These are phyloP conservation scores for Globisporangium radiosum DNA, from an alignment of 352 stramenopile genomes.

Conservation along the genomic window DNA sequence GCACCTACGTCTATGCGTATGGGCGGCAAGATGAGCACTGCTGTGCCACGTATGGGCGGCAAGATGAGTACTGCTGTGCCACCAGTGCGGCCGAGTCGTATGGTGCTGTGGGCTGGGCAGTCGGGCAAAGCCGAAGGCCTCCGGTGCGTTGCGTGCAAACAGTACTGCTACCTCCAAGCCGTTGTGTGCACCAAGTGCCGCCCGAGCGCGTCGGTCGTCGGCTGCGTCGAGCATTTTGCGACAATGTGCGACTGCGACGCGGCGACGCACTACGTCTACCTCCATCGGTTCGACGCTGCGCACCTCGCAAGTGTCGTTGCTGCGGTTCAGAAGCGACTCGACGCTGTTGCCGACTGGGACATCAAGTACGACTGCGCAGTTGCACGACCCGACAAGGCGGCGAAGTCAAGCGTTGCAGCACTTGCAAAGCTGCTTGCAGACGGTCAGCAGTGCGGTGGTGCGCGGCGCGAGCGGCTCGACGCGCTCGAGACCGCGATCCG, in stretches of 20 bases:
- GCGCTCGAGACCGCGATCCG: conserved; percentile 21
- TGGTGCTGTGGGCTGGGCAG: conserved; percentile 79
- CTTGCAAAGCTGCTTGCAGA: conserved; percentile 27
- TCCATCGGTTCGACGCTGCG: conserved; percentile 43
- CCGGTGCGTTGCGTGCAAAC: conserved; percentile 67
- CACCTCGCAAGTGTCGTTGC: conserved; percentile 33
- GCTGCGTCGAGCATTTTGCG: conserved; percentile 64
- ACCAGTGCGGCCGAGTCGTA: conserved; percentile 41
- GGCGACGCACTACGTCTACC: conserved; percentile 45
- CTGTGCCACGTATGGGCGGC: background rate
- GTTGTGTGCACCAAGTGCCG: conserved; percentile 75
- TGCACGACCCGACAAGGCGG: too few relatives aligned
- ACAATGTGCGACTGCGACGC: conserved; percentile 74
- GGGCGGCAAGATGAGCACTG: background rate
- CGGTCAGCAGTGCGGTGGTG: conserved; percentile 21
- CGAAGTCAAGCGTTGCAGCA: conserved; percentile 8
- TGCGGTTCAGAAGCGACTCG: conserved; percentile 26
- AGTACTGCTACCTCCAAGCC: conserved; percentile 83
- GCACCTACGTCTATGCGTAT: conserved; percentile 10
- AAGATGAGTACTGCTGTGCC: conserved; percentile 14
- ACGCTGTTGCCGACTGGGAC: conserved; percentile 24
- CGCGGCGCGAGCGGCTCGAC: conserved; percentile 21
- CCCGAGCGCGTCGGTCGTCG: conserved; percentile 41
- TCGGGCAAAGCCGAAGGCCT: conserved; percentile 72
- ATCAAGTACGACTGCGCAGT: too few relatives aligned